phyloP scores from a whole-genome alignment of 495 filamentous ascomycete genomes.

The Lophiotrema nucula region DNA sequence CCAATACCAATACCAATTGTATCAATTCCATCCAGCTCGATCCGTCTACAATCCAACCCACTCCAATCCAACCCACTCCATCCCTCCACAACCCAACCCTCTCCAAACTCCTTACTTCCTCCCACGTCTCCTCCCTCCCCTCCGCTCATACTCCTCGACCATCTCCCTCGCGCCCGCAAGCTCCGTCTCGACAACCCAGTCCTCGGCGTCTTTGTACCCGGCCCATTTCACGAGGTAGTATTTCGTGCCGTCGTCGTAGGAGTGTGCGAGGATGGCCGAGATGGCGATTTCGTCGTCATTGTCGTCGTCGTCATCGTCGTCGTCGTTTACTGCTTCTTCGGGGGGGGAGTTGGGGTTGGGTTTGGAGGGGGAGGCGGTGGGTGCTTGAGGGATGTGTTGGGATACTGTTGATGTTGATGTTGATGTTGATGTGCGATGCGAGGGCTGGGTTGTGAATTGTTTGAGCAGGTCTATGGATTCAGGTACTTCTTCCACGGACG shows the following conservation, averaged over 20 bases:
- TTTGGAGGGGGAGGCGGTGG: background rate
- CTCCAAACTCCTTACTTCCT: too few relatives aligned
- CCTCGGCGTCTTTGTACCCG: conserved; percentile 10
- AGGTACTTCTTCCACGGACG: background rate
- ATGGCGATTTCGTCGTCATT: conserved; percentile 9
- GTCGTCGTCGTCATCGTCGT: conserved; percentile 2
- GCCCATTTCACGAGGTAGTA: conserved; percentile 21
- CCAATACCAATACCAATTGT: too few relatives aligned
- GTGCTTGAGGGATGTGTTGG: background rate
- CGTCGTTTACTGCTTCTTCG: too few relatives aligned
- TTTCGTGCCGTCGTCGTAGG: conserved; percentile 3
- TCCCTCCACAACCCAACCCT: too few relatives aligned
- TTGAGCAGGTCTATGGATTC: background rate
- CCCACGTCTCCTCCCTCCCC: background rate
- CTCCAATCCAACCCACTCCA: too few relatives aligned
- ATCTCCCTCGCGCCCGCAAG: conserved; percentile 9
- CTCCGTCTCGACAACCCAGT: conserved; percentile 14
- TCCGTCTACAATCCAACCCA: too few relatives aligned
- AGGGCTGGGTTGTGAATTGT: background rate
- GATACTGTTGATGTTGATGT: background rate
- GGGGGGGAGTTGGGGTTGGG: background rate
- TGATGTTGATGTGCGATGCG: background rate
- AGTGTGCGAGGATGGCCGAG: conserved; percentile 13
- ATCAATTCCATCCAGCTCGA: too few relatives aligned
- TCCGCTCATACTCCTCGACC: conserved; percentile 12